These are phyloP conservation scores for Coccomyxa sp. DNA, from an alignment of 139 green algal species.

Conservation along the genomic window DNA sequence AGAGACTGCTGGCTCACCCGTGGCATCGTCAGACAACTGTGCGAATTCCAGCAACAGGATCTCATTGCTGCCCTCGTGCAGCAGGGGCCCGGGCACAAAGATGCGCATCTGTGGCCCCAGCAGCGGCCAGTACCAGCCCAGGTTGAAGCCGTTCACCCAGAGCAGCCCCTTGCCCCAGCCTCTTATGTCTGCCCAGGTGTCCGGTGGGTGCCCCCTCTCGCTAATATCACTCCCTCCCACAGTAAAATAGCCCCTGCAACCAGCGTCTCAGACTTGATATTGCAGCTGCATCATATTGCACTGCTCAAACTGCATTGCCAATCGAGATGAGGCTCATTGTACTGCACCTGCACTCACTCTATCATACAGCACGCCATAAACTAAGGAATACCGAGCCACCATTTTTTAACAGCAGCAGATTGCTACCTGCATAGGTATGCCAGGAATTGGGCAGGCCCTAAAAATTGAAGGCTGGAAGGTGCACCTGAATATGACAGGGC, in stretches of 20 bases:
- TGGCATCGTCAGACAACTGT: no score
- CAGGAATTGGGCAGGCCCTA: no score
- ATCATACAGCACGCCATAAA: no score
- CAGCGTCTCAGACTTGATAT: no score
- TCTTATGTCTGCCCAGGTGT: constrained; percentile 38
- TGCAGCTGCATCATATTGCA: no score
- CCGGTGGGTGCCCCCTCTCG: constrained; percentile 19
- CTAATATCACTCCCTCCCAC: background rate
- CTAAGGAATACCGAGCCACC: no score
- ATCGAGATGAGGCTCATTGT: no score
- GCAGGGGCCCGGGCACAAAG: constrained; percentile 41
- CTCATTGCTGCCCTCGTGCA: constrained; percentile 34
- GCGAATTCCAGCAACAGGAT: constrained; percentile 41
- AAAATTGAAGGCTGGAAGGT: background rate
- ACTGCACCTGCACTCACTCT: no score
- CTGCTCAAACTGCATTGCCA: no score
- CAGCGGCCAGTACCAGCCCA: constrained; percentile 47
- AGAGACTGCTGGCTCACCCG: no score
- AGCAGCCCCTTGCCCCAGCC: constrained; percentile 46
- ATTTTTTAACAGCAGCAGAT: no score
- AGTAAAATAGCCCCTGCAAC: constrained; percentile 10
- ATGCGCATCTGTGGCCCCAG: constrained; percentile 43
- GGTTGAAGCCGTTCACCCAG: constrained; percentile 53
- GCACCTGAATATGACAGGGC: background rate
- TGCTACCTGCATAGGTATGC: no score